Evolutionary conservation across 305 asterid genomes (phyloP).

Genomic region (Petunia hybrid): DNA sequence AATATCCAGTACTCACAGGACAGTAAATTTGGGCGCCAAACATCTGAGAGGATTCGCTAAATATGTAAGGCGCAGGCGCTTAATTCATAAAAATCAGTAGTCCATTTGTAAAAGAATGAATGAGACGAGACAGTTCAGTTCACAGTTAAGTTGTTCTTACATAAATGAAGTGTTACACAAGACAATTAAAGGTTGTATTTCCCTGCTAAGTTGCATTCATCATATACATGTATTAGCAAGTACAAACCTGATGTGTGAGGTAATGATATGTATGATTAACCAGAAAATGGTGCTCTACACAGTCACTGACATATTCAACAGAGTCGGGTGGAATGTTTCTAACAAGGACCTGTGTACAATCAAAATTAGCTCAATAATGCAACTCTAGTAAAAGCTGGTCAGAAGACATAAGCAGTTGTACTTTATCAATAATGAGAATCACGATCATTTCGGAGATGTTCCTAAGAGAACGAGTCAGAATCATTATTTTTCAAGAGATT

Average conservation of each 20-base stretch:
- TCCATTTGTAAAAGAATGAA: neutral
- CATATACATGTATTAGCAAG: slow-evolving; percentile 1
- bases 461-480: neutral
- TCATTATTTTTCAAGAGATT: neutral
- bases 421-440: neutral
- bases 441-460: neutral
- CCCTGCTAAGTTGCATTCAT: neutral
- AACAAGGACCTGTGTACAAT: slow-evolving; percentile 71
- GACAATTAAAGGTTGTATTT: neutral
- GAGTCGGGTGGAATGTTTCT: slow-evolving; percentile 84
- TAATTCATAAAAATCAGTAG: neutral
- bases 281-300: slow-evolving; percentile 84
- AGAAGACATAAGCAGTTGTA: neutral
- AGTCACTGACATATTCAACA: slow-evolving; percentile 77
- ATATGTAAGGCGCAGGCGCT: neutral
- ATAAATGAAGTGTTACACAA: neutral
- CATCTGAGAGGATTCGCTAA: neutral
- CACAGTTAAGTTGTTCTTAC: neutral
- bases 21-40: neutral
- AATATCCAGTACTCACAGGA: slow-evolving; percentile 13
- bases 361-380: neutral
- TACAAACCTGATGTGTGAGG: slow-evolving; percentile 80
- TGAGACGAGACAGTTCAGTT: neutral
- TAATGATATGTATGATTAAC: slow-evolving; percentile 93
- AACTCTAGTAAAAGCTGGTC: neutral